Evolutionary conservation across 2,329 filamentous ascomycete genomes (phyloP).

Genomic region (Diplodia mutila): DNA sequence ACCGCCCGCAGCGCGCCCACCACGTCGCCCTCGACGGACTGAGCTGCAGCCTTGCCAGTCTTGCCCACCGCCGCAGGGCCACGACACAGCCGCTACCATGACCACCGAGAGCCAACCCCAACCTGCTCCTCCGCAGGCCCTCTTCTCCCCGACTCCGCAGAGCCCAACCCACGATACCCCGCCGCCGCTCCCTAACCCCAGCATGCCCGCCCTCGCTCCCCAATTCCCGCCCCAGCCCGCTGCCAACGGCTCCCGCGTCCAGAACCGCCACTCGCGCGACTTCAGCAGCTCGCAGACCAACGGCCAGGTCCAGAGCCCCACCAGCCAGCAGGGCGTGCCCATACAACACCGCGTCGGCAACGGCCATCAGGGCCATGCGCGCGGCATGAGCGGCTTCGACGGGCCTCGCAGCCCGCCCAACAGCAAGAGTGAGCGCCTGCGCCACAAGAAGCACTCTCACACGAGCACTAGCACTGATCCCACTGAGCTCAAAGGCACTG

Average conservation of each 20-base stretch:
- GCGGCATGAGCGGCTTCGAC: slow-evolving; percentile 40
- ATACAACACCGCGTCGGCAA: slow-evolving; percentile 38
- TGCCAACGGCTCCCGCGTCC: slow-evolving; percentile 28
- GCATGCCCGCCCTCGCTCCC: slow-evolving; percentile 23
- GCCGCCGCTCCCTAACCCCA: slow-evolving; percentile 21
- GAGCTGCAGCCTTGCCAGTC: slow-evolving; percentile 20
- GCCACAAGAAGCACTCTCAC: slow-evolving; percentile 3
- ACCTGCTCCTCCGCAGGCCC: slow-evolving; percentile 15
- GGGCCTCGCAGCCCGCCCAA: slow-evolving; percentile 53
- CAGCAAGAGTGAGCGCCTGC: slow-evolving; percentile 50
- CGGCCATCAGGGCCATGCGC: slow-evolving; percentile 37
- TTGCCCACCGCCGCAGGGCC: slow-evolving; percentile 6
- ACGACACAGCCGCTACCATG: slow-evolving; percentile 2
- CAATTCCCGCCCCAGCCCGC: slow-evolving; percentile 30
- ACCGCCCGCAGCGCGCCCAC: slow-evolving; percentile 14
- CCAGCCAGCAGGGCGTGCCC: slow-evolving; percentile 41
- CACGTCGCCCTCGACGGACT: slow-evolving; percentile 13
- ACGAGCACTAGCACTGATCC: slow-evolving; percentile 23
- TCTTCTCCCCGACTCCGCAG: slow-evolving; percentile 17
- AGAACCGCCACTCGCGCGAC: slow-evolving; percentile 38
- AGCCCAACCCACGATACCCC: slow-evolving; percentile 20
- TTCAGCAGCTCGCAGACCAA: slow-evolving; percentile 35
- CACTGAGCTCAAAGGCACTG: slow-evolving; percentile 68
- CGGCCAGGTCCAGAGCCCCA: slow-evolving; percentile 37
- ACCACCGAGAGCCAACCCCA: slow-evolving; percentile 12